Evolutionary conservation across 768 basidiomycete species (phyloP).

Genomic region (Amanita jacksonii): DNA sequence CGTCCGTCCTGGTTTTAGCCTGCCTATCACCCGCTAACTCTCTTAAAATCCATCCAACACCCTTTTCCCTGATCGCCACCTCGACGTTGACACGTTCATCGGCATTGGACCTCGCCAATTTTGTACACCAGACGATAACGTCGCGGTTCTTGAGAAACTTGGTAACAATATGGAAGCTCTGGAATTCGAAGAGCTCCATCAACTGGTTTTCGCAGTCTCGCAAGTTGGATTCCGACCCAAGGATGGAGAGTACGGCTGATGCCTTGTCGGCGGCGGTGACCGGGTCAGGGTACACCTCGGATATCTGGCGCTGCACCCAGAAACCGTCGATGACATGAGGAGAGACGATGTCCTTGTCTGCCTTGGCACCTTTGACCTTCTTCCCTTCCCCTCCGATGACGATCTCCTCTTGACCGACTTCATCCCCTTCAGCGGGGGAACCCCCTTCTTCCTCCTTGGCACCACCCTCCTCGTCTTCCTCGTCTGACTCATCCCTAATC

Average conservation of each 20-base stretch:
- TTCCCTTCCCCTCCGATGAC: constrained; percentile 69
- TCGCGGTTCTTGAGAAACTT: constrained; percentile 94
- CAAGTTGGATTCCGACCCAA: constrained; percentile 77
- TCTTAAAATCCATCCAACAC: constrained; percentile 89
- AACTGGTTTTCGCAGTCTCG: constrained; percentile 94
- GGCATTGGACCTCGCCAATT: constrained; percentile 80
- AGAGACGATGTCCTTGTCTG: constrained; percentile 72
- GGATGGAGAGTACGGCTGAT: constrained; percentile 69
- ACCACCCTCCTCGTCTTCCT: constrained; percentile 66
- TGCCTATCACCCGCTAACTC: constrained; percentile 80
- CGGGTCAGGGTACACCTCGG: constrained; percentile 87
- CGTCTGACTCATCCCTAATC: constrained; percentile 73
- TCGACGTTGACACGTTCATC: constrained; percentile 90
- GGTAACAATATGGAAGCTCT: constrained; percentile 82
- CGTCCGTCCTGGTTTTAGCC: constrained; percentile 42
- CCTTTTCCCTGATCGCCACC: constrained; percentile 97
- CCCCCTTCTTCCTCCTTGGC: constrained; percentile 35
- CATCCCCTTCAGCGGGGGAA: constrained; percentile 33
- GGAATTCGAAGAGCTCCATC: constrained; percentile 94
- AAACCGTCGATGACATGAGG: constrained; percentile 93
- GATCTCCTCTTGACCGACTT: constrained; percentile 53
- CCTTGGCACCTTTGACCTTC: constrained; percentile 39
- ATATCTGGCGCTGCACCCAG: constrained; percentile 96
- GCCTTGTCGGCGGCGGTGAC: constrained; percentile 93
- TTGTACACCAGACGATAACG: constrained; percentile 96